A percentile compares a stretch with the other conserved stretches of the same genome.
Conservation (phyloP, 1,284 basidiomycete genomes). For the Heterobasidion occidentale region DNA sequence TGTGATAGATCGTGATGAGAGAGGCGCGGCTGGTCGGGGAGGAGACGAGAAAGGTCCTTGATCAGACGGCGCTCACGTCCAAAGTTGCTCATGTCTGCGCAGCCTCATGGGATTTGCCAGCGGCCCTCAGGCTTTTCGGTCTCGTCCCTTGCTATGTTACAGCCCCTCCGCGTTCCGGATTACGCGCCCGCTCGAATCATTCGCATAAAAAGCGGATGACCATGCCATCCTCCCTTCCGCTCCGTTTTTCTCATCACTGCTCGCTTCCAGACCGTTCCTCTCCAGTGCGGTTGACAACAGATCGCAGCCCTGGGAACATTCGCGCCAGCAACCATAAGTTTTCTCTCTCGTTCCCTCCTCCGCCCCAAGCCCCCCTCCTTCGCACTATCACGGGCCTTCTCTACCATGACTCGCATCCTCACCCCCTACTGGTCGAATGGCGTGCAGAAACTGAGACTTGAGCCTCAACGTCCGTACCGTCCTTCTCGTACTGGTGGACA, state of each 20-base stretch:
- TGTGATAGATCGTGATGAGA: no score
- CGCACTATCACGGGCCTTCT: background rate
- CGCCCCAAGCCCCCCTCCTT: background rate
- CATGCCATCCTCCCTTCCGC: background rate
- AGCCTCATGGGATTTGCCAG: background rate
- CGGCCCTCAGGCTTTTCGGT: background rate
- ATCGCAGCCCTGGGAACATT: background rate
- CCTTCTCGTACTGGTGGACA: conserved; percentile 12
- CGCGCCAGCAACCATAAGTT: no score
- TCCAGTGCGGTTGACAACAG: background rate
- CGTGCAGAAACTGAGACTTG: conserved; percentile 58
- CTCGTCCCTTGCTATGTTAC: background rate
- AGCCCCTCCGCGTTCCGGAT: background rate
- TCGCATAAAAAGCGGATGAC: background rate
- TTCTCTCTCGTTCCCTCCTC: background rate
- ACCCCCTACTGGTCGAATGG: conserved; percentile 64
- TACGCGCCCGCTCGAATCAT: background rate
- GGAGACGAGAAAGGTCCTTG: background rate
- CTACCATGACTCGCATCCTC: conserved; percentile 57
- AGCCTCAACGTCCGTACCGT: conserved; percentile 41
- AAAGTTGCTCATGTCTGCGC: background rate
- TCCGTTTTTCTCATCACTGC: background rate
- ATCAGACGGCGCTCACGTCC: background rate
- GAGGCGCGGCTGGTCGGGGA: background rate
- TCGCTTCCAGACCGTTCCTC: background rate